A percentile compares a stretch with the other conserved stretches of the same genome.
phyloP scores from a whole-genome alignment of 148 eudicot species.

The Pouteria glomerata region DNA sequence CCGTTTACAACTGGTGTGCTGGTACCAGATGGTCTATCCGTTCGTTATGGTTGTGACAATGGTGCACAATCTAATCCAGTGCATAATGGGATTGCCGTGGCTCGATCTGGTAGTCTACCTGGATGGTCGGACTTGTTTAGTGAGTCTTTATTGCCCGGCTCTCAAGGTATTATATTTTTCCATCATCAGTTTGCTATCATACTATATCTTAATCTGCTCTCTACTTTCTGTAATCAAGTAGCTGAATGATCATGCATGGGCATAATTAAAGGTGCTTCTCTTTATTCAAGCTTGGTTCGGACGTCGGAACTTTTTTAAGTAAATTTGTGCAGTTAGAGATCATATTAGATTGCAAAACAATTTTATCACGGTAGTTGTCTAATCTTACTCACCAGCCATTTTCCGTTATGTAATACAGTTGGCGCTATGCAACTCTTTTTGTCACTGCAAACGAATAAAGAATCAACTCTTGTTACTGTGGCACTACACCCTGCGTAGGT shows the following conservation, averaged over 20 bases:
- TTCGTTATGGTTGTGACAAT: slow-evolving; percentile 27
- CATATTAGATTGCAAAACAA: not conserved
- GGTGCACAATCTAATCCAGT: slow-evolving; percentile 32
- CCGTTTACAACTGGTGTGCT: slow-evolving; percentile 51
- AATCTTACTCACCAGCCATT: not conserved
- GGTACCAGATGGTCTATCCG: slow-evolving; percentile 43
- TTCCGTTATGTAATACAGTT: not conserved
- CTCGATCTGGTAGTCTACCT: slow-evolving; percentile 24
- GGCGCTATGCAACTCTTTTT: not conserved
- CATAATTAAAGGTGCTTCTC: not conserved
- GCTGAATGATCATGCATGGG: not conserved
- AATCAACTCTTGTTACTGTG: no score
- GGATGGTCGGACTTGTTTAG: slow-evolving; percentile 55
- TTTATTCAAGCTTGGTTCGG: not conserved
- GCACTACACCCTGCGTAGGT: no score
- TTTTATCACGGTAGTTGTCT: not conserved
- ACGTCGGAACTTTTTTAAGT: not conserved
- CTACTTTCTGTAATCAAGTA: not conserved
- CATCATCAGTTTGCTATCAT: not conserved
- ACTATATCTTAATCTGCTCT: not conserved
- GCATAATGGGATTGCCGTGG: slow-evolving; percentile 14
- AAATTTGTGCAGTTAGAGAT: not conserved
- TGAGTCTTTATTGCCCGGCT: slow-evolving; percentile 41
- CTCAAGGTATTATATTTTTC: slow-evolving; percentile 38
- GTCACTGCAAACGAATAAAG: not conserved